Evolutionary conservation across 2,329 filamentous ascomycete genomes (phyloP).

Genomic region (Pseudogymnoascus sp.): DNA sequence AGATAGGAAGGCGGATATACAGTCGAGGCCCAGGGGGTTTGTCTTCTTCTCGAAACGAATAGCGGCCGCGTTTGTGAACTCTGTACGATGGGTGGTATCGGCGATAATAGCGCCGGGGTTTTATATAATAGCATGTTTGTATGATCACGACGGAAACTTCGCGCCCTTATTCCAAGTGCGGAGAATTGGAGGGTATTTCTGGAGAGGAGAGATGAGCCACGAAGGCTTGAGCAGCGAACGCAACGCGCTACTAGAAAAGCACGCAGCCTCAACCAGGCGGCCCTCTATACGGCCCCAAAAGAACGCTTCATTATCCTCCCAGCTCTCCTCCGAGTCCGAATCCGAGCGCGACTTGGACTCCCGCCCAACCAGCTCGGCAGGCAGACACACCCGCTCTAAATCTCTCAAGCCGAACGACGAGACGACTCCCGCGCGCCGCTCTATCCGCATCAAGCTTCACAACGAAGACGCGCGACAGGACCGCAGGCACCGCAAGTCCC

Average conservation of each 20-base stretch:
- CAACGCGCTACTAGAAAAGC: not conserved
- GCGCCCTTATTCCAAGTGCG: slow-evolving; percentile 69
- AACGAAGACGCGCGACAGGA: slow-evolving; percentile 70
- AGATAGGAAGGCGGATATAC: slow-evolving; percentile 15
- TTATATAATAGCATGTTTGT: slow-evolving; percentile 77
- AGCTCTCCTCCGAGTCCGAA: slow-evolving; percentile 59
- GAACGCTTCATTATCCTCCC: slow-evolving; percentile 43
- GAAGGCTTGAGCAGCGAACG: not conserved
- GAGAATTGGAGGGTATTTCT: slow-evolving; percentile 48
- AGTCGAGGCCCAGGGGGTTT: slow-evolving; percentile 43
- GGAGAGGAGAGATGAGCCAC: slow-evolving; percentile 32
- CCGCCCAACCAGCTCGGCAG: slow-evolving; percentile 22
- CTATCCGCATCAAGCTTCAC: slow-evolving; percentile 85
- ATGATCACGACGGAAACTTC: slow-evolving; percentile 72
- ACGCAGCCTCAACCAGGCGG: not conserved
- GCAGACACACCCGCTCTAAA: slow-evolving; percentile 57
- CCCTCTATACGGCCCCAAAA: not conserved
- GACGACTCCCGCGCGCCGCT: slow-evolving; percentile 62
- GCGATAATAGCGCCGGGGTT: slow-evolving; percentile 73
- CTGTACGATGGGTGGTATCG: slow-evolving; percentile 71
- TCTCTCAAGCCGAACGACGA: slow-evolving; percentile 47
- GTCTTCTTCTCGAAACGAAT: slow-evolving; percentile 61
- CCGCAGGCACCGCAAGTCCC: slow-evolving; percentile 62
- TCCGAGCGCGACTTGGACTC: slow-evolving; percentile 42
- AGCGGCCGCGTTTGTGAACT: slow-evolving; percentile 64